A percentile compares a stretch with the other conserved stretches of the same genome.
Evolutionary conservation across 1,284 basidiomycete genomes (phyloP).

Genomic region (Rhodotorula sp.): DNA sequence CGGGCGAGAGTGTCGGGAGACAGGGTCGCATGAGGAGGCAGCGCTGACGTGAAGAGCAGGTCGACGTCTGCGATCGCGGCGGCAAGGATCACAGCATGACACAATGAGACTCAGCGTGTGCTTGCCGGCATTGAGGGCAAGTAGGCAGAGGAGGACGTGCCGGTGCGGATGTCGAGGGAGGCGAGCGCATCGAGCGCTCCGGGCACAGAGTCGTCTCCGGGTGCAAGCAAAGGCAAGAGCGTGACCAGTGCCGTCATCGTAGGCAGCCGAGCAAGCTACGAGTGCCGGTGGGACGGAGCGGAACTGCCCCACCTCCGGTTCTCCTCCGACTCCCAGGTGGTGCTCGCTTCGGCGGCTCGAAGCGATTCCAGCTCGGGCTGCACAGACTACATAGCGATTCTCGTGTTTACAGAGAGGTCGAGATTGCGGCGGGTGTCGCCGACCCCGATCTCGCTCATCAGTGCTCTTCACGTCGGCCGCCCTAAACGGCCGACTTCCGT

Average conservation of each 20-base stretch:
- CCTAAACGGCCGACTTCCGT: no score
- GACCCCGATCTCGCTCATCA: no score
- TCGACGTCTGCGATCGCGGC: conserved; percentile 10
- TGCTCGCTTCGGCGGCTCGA: no score
- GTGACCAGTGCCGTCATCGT: background rate
- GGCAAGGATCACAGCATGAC: background rate
- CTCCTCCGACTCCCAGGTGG: no score
- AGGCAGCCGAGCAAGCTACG: no score
- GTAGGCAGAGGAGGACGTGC: background rate
- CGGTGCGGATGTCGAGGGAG: background rate
- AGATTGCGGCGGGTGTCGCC: no score
- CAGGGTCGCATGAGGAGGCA: conserved; percentile 13
- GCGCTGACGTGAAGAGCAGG: conserved; percentile 3
- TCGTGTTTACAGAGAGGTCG: no score
- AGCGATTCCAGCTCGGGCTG: no score
- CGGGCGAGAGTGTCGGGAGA: background rate
- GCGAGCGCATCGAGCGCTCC: background rate
- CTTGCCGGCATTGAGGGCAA: accelerated
- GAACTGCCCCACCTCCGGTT: no score
- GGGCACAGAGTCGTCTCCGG: background rate
- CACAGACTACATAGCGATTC: no score
- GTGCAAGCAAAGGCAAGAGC: conserved; percentile 1
- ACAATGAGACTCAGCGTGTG: background rate
- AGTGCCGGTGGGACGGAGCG: no score
- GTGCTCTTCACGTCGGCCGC: no score